Percentiles rank a stretch among this genome's conserved stretches.
Evolutionary conservation across 73 alveolate genomes (phyloP).

Genomic region (Stentor roeselii): DNA sequence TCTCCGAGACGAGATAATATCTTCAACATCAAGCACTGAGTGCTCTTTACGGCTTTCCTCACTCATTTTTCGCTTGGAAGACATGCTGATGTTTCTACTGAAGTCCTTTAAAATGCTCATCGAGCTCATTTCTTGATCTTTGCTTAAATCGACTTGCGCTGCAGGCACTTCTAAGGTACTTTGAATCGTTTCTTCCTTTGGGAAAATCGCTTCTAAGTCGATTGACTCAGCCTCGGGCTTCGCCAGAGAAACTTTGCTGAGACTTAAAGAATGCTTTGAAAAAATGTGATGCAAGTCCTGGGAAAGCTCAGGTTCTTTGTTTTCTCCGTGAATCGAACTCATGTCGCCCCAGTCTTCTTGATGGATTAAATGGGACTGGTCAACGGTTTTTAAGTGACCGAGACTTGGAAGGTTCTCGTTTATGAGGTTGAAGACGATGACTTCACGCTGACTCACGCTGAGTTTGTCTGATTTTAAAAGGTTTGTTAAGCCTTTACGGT

Average conservation of each 20-base stretch:
- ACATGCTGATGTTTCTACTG: neutral
- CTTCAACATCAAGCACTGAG: neutral
- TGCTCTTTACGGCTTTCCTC: neutral
- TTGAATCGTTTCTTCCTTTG: neutral
- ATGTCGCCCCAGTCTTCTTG: conserved; percentile 13
- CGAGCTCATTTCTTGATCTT: neutral
- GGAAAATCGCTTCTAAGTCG: neutral
- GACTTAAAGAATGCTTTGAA: neutral
- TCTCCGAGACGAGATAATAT: neutral
- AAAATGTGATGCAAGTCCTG: neutral
- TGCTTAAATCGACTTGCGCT: neutral
- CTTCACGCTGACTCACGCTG: neutral
- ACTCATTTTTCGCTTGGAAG: neutral
- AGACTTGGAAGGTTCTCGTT: neutral
- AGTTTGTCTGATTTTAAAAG: conserved; percentile 4
- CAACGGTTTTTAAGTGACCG: neutral
- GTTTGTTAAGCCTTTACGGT: neutral
- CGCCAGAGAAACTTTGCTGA: neutral
- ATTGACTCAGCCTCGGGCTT: neutral
- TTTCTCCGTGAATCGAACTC: neutral
- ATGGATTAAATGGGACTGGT: neutral
- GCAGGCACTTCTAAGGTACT: neutral
- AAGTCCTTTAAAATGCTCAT: neutral
- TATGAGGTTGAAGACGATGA: neutral
- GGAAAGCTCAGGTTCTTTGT: neutral